Evolutionary conservation across 2,329 filamentous ascomycete species (phyloP).

Genomic region (Cladorrhinum sp.): DNA sequence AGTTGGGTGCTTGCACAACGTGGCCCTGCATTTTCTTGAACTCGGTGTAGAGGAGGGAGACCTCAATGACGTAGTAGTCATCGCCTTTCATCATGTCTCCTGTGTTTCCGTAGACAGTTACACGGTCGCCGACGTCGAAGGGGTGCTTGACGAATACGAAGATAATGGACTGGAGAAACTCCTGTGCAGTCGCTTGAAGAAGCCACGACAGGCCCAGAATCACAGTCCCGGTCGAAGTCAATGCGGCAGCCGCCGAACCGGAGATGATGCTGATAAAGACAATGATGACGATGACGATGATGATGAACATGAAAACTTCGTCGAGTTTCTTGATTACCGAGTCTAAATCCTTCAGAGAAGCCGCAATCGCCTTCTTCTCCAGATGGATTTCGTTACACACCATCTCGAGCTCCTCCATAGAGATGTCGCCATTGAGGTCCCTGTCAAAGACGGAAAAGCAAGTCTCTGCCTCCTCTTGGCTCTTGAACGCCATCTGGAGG

Average conservation of each 20-base stretch:
- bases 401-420: constrained; percentile 88
- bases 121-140: constrained; percentile 91
- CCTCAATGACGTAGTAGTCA: constrained; percentile 95
- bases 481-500: constrained; percentile 72
- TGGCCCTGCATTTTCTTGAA: constrained; percentile 99
- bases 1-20: constrained; percentile 93
- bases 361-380: constrained; percentile 92
- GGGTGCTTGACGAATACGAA: constrained; percentile 98
- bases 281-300: constrained; percentile 73
- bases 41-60: constrained; percentile 88
- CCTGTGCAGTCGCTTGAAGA: constrained; percentile 87
- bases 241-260: constrained; percentile 79
- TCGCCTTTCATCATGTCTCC: constrained; percentile 76
- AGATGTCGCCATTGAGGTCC: constrained; percentile 94
- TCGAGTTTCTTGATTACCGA: constrained; percentile 90
- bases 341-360: constrained; percentile 90
- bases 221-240: constrained; percentile 85
- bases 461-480: constrained; percentile 79
- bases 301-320: constrained; percentile 83
- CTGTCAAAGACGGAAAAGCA: constrained; percentile 94
- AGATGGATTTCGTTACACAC: constrained; percentile 92
- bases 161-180: constrained; percentile 85
- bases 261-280: constrained; percentile 90
- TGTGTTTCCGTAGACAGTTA: constrained; percentile 87
- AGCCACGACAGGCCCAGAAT: constrained; percentile 91